Evolutionary conservation across 208 protist species (phyloP), one percentile per base, ranked within the genome.

Genomic region (Crithidia thermophila): DNA sequence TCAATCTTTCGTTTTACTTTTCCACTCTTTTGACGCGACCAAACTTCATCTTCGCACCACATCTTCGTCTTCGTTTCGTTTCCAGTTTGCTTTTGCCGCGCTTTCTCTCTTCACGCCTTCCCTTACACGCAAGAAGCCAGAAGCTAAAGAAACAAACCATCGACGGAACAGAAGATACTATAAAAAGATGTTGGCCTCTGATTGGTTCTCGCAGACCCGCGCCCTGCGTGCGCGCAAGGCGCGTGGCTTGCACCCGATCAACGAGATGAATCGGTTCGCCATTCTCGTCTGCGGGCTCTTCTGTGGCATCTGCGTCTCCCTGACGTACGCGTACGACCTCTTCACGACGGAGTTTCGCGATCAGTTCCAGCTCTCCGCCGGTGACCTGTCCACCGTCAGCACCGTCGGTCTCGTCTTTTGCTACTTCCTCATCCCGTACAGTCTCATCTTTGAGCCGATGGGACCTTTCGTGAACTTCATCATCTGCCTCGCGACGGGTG

Each of bases 271-370:
- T 40, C 80, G 80, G 3, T 82, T 85, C 47, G 49, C 50, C 27
- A 71, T 77, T 25, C 63, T 85, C 13, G 75, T 85, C 28, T 82
- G 71, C 72, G 70, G 75, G 50, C 45, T 78, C 20, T 79, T 85
- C 66, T 81, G 80, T 36, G 71, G 80, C 36, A 68, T 85, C 14
- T 71, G 64, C 23, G 77, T 78, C 23, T 82, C 75, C 18, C 55
- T 82, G 25, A 56, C 79, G 9, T 86, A 76, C 65, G 67, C 67
- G 0, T 85, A 69, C 42, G 75, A 79, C 53, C 53, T 84, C 34
- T 81, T 79, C 50, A 68, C 75, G 25, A 77, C 47, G 30, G 47
- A 73, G 36, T 73, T 84, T 50, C 58, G 69, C 14, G 21, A 46
- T 20, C 46, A 69, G 51, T 77, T 77, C 30, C 14, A 71, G 43